These are phyloP conservation scores for Arthrobotrys musiformis DNA, from an alignment of 2,329 filamentous ascomycete species.

Conservation along the genomic window DNA sequence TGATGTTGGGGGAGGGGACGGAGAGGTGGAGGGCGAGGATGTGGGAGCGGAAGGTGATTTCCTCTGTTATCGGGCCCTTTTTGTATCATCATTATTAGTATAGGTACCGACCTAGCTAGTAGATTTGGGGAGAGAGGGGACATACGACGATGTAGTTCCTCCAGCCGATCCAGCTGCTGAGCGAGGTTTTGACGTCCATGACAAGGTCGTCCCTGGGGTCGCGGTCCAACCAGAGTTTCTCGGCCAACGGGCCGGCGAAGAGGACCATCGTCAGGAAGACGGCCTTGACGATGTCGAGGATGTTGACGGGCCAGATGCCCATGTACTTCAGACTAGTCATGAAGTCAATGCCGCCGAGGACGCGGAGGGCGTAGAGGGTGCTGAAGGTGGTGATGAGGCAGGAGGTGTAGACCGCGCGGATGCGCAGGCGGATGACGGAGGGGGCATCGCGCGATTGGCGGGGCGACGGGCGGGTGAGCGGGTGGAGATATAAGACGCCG, in stretches of 20 bases:
- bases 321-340: constrained; percentile 74
- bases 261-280: constrained; percentile 75
- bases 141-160: constrained; percentile 86
- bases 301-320: constrained; percentile 81
- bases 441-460: constrained; percentile 86
- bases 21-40: constrained; percentile 84
- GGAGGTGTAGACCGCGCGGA: constrained; percentile 72
- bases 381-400: constrained; percentile 63
- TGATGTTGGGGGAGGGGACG: constrained; percentile 67
- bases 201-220: constrained; percentile 48
- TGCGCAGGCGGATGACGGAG: constrained; percentile 85
- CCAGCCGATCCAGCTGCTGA: constrained; percentile 81
- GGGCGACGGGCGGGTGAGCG: constrained; percentile 80
- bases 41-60: constrained; percentile 89
- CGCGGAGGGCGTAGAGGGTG: constrained; percentile 20
- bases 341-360: constrained; percentile 60
- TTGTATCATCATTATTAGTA: background rate
- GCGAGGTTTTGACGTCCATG: constrained; percentile 62
- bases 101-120: background rate
- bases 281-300: constrained; percentile 72
- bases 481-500: constrained; percentile 85
- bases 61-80: constrained; percentile 87
- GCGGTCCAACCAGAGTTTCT: constrained; percentile 64
- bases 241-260: constrained; percentile 86
- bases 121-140: constrained; percentile 57